Conservation (phyloP, 768 basidiomycete species). For the Pisolithus albus region DNA sequence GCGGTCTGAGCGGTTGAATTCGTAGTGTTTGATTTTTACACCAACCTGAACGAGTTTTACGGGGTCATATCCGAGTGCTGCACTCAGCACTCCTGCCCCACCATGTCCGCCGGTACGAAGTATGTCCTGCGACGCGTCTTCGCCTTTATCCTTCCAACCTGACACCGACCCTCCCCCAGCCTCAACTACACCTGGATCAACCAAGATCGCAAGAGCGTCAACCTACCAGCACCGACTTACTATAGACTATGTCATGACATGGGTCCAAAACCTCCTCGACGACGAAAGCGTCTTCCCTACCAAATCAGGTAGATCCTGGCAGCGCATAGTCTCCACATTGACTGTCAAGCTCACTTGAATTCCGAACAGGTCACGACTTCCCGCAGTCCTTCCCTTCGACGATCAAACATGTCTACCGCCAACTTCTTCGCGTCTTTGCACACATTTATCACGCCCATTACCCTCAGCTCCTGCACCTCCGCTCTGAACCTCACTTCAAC, state of each 20-base stretch:
- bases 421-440: constrained; percentile 93
- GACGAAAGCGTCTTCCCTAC: constrained; percentile 95
- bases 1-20: no score
- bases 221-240: constrained; percentile 89
- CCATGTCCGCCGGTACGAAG: constrained; percentile 87
- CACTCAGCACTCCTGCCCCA: constrained; percentile 82
- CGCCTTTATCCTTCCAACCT: not conserved
- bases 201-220: constrained; percentile 80
- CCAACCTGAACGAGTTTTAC: constrained; percentile 95
- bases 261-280: constrained; percentile 89
- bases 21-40: constrained; percentile 94
- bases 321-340: not conserved
- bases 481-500: constrained; percentile 92
- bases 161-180: constrained; percentile 32
- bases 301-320: constrained; percentile 65
- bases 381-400: constrained; percentile 84
- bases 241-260: constrained; percentile 98
- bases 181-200: constrained; percentile 95
- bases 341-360: not conserved
- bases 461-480: constrained; percentile 82
- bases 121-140: constrained; percentile 33
- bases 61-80: constrained; percentile 91
- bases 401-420: constrained; percentile 90
- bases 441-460: constrained; percentile 97
- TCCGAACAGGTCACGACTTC: constrained; percentile 68